These are phyloP conservation scores for Teunomyces kruisii DNA, from an alignment of 805 yeast species.

Conservation along the genomic window DNA sequence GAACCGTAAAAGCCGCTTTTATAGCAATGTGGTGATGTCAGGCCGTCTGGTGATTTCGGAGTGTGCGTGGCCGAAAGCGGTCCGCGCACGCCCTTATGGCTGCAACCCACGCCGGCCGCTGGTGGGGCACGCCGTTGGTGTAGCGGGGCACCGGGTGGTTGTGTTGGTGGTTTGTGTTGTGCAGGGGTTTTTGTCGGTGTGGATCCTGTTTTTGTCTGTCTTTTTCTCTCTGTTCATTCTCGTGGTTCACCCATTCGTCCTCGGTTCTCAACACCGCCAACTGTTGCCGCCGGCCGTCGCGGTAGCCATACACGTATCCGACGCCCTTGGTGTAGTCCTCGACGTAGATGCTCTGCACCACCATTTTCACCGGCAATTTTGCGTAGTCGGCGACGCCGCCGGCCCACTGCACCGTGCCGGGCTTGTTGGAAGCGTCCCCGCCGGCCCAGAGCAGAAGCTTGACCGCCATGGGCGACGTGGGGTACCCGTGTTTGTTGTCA, in stretches of 20 bases:
- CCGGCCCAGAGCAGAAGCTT: conserved; percentile 33
- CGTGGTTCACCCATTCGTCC: not conserved
- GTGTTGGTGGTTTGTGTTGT: too few relatives aligned
- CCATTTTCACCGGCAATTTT: conserved; percentile 33
- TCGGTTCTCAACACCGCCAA: not conserved
- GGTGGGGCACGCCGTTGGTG: not conserved
- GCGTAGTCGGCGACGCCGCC: conserved; percentile 37
- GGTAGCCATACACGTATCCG: conserved; percentile 27
- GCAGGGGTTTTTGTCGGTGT: not conserved
- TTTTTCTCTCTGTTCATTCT: not conserved
- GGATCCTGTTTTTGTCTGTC: not conserved
- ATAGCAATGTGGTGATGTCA: not conserved
- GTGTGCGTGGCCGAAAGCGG: conserved; percentile 7
- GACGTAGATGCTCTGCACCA: conserved; percentile 18
- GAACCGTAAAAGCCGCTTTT: not conserved
- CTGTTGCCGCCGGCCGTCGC: not conserved
- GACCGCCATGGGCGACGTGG: conserved; percentile 10
- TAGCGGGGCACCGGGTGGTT: too few relatives aligned
- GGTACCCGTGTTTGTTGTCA: conserved; percentile 27
- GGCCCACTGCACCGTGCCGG: conserved; percentile 42
- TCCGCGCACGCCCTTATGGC: conserved; percentile 2
- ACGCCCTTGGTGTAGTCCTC: conserved; percentile 30
- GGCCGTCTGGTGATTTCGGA: conserved; percentile 4
- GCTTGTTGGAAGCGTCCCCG: not conserved
- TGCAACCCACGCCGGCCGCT: not conserved